Conservation (phyloP, 805 yeast species). For the Wickerhamiella allomyrinae region DNA sequence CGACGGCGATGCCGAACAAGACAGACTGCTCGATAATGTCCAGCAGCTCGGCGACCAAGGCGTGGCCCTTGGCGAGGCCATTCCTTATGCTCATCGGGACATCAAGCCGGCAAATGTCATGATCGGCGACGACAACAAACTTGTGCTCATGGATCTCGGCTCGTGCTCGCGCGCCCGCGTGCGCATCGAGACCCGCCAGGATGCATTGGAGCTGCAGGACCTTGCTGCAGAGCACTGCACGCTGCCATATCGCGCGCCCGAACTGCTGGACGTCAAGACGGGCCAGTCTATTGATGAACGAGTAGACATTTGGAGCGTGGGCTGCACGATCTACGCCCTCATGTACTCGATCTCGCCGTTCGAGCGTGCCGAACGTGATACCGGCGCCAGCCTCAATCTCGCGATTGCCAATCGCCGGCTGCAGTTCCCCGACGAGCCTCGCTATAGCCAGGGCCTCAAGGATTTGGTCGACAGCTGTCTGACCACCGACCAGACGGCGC, state of each 20-base stretch:
- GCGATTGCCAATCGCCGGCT: slow-evolving; percentile 61
- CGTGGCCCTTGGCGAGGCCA: slow-evolving; percentile 41
- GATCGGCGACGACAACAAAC: slow-evolving; percentile 58
- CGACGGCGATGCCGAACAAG: slow-evolving; percentile 23
- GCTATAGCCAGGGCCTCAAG: slow-evolving; percentile 42
- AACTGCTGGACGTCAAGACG: slow-evolving; percentile 60
- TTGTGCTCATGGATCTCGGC: slow-evolving; percentile 76
- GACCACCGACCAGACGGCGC: slow-evolving; percentile 39
- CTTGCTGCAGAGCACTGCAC: slow-evolving; percentile 75
- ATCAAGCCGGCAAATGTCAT: slow-evolving; percentile 81
- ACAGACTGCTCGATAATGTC: slow-evolving; percentile 19
- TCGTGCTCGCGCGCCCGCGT: slow-evolving; percentile 55
- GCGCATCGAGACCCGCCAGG: slow-evolving; percentile 41
- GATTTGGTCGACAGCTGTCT: slow-evolving; percentile 47
- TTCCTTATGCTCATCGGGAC: slow-evolving; percentile 75
- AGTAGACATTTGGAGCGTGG: slow-evolving; percentile 85
- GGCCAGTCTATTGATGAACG: slow-evolving; percentile 53
- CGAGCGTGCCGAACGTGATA: slow-evolving; percentile 63
- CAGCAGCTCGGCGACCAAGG: slow-evolving; percentile 20
- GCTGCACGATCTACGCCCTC: slow-evolving; percentile 66
- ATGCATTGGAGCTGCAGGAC: slow-evolving; percentile 66
- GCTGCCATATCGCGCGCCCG: slow-evolving; percentile 82
- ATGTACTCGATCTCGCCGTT: slow-evolving; percentile 77
- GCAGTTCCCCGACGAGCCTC: slow-evolving; percentile 38
- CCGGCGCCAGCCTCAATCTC: slow-evolving; percentile 67